Base-by-base conservation (phyloP, 345 rosid genomes). In the Boechera stricta region DNA sequence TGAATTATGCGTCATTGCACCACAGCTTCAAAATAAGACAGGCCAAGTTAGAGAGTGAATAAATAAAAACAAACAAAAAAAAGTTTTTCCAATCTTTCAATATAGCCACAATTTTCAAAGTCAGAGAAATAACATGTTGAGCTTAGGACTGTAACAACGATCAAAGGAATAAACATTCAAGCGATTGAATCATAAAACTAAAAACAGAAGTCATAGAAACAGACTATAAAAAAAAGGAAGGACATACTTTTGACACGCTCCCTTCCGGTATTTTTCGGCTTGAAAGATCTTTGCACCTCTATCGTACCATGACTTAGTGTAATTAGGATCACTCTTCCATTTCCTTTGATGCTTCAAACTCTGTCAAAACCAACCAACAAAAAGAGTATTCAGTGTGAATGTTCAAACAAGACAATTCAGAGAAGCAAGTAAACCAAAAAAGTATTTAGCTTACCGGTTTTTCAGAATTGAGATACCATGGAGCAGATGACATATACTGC, bases 301-400 rank as follows among this genome's bases (percentile, higher is more conserved):
- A 10, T 87, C 91, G 58, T 89, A 87, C 91, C 96, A 89, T 10
- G 90, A 84, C 57, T 86, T 86, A 2, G 96, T 85, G 77, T 89
- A 89, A 65, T 89, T 86, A 3, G 91, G 91, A 76, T 91, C 91
- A 21, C 89, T 82, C 61, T 87, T 89, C 96, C 91, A 89, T 53
- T 91, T 91, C 85, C 92, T 84, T 86, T 89, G 97, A 89, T 91
- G 97, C 79, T 87, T 91, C 79, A 87, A 86, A 72, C 94, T 91
- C 89, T 87, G 64, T 49, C 5, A 44, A 55, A 1, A 64, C 58
- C 64, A 47, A 56, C 28, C 42, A 7, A 60, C 7, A 42, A 45
- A 51, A 16, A 66, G 47, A 12, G 47, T 51, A 28, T 16, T 75
- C 49, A 70, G 61, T 66, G 56, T 10, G 18, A 0, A 59, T 21